Base-by-base conservation (phyloP, 805 yeast species). In the Wickerhamomyces xylosicus region DNA sequence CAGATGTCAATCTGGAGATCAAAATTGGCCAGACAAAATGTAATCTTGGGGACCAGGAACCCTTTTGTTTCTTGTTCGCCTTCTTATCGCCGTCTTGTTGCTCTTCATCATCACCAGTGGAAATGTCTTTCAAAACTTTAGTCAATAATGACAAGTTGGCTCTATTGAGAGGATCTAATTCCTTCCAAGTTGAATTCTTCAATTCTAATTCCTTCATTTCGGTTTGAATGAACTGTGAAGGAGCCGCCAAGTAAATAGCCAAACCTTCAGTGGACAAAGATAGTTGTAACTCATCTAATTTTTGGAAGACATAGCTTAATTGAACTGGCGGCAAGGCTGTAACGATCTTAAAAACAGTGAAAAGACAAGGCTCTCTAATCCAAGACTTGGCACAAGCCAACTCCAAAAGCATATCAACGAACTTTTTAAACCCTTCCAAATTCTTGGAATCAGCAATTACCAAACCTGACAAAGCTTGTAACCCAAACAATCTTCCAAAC, bases 401-500 rank as follows among this genome's bases (percentile, higher is more conserved):
- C 19, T 72, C 75, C 4, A 85, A 55, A 29, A 83, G 49, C 22
- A 63, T 55, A 4, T 64, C 59, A 20, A 74, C 56, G 34, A 79
- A 71, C 11, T 59, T 55, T 15, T 52, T 43, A 37, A 66, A 61
- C 35, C 68, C 65, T 2, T 41, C 36, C 2, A 34, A 27, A 1
- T 38, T 41, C 8, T 36, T 29, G 3, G 16, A 19, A 2, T 40
- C 41, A 34, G 31, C 29, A 27, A 25, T 38, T 20, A 52, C 46
- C 40, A 56, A 43, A 37, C 79, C 80, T 25, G 82, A 66, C 36
- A 89, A 53, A 1, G 84, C 73, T 56, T 89, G 94, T 17, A 85
- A 63, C 0, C 95, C 96, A 57, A 90, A 89, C 34, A 89, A 63
- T 51, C 77, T 71, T 5, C 97, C 97, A 63, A 90, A 87, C 15